Conservation (phyloP, 352 stramenopile genomes). For the Albugo candida region DNA sequence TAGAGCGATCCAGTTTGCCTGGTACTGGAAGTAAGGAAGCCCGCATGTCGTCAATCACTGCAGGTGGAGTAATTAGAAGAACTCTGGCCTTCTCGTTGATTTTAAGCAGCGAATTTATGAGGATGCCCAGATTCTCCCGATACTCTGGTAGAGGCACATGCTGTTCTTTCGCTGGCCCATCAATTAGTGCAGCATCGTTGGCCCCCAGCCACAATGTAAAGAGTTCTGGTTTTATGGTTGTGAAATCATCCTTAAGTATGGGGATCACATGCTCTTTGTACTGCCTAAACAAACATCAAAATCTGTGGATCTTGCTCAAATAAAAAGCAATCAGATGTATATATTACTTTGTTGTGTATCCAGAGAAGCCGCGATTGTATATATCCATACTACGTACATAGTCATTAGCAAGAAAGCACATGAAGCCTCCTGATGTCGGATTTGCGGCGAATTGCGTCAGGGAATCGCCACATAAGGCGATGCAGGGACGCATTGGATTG, state of each 20-base stretch:
- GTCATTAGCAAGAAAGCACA: constrained; percentile 17
- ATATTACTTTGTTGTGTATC: constrained; percentile 31
- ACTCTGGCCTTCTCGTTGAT: neutral
- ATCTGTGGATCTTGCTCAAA: too few relatives aligned
- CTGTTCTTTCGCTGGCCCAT: constrained; percentile 13
- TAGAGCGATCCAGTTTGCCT: constrained; percentile 18
- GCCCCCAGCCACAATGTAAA: constrained; percentile 36
- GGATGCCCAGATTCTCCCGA: constrained; percentile 13
- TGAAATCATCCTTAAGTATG: constrained; percentile 17
- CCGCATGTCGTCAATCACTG: constrained; percentile 4
- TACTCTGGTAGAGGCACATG: constrained; percentile 28
- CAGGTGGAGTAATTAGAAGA: constrained; percentile 1
- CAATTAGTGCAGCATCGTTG: constrained; percentile 27
- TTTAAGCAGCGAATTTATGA: neutral
- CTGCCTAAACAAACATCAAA: constrained; percentile 9
- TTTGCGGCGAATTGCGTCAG: constrained; percentile 23
- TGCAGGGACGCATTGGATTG: constrained; percentile 4
- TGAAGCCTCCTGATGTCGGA: constrained; percentile 15
- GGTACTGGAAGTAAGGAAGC: neutral
- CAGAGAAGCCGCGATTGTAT: constrained; percentile 21
- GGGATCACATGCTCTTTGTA: constrained; percentile 20
- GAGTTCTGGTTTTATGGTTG: constrained; percentile 12
- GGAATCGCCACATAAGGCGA: constrained; percentile 32
- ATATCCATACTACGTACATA: constrained; percentile 27
- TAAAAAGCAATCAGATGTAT: too few relatives aligned